Base-by-base conservation (phyloP, 2,329 filamentous ascomycete species). In the Plenodomus lindquistii region DNA sequence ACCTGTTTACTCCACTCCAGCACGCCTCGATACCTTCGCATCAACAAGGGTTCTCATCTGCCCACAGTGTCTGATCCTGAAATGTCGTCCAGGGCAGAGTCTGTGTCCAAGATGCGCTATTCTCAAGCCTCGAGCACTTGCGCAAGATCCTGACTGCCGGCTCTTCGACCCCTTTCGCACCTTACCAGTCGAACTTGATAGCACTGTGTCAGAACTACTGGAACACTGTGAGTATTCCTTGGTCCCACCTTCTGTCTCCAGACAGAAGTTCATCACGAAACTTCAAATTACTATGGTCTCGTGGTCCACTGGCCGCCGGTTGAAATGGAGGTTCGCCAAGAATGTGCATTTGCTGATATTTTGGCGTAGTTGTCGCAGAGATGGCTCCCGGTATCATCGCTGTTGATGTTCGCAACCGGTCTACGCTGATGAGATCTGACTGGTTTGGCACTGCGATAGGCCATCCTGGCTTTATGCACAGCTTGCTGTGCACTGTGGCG, bases 381-480 rank as follows among this genome's bases (percentile, higher is more conserved):
- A 73, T 73, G 69, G 66, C 66, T 19, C 70, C 69, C 6, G 62
- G 60, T 34, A 66, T 65, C 21, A 73, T 73, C 38, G 66, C 68
- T n/a, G 62, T 73, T 40, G 70, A 73, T 40, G 53, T 72, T 46
- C 65, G 65, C 22, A 57, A 64, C 40, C 63, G 63, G 20, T 73
- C 68, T 2, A 61, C 65, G 20, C 44, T 71, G 42, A 71, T 72
- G 63, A 65, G 57, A 31, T 67, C 65, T 31, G 63, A 70, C 19
- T 73, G 70, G 69, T 70, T 71, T 45, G 63, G 66, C 38, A 70
- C 63, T 16, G 70, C 70, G 9, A 55, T 70, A 37, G 55, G 54
- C 35, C 68, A 71, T 49, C 29, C 48, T 38, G 69, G 65, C n/a
- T 73, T 73, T 46, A 72, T 73, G 69, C 67, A 73, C 40, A 71